Evolutionary conservation across 495 filamentous ascomycete genomes (phyloP), one percentile per base, ranked within the genome.

Genomic region (Neurospora tetrasperma): DNA sequence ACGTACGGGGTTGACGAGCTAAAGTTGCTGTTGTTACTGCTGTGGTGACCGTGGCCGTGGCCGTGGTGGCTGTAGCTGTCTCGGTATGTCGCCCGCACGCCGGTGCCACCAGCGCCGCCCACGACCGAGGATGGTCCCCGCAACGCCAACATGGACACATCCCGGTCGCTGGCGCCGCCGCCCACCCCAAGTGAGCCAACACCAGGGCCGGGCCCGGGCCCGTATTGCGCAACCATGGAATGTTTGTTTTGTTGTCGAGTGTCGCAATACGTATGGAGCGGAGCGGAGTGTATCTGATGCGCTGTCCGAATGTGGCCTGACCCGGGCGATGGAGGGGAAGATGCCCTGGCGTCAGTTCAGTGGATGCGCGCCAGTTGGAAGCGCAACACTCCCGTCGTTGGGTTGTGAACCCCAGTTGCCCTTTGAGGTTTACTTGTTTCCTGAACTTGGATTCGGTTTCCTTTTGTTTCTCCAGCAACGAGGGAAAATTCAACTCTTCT

Each of bases 81-180:
- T 84, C 81, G 86, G 84, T 74, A 44, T 27, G n/a, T 42, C 4
- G 77, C 46, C 83, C 80, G 75, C 83, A 71, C 43, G 20, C 70
- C 73, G 69, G 71, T 69, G 69, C 74, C 66, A 38, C 62, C 66
- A 31, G 72, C 72, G 41, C 72, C 74, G 42, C 81, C 83, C 46
- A 84, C 78, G 23, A 90, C 86, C 20, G 92, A 92, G 23, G 88
- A 84, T 11, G 88, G 82, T 70, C 86, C 84, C 77, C 80, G 81
- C 84, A 90, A 76, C 86, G 85, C 87, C 85, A 83, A 78, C 39
- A 78, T 80, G 70, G 79, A 77, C 70, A 78, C 84, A 18, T 66
- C 54, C 54, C 54, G 54, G 76, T 92, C 91, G 78, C 27, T 31
- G 27, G 2, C 27, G 27, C 74, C 73, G 74, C 66, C 72, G 78